phyloP scores from a whole-genome alignment of 805 yeast species.

The Wilhelminamyces savonicus region DNA sequence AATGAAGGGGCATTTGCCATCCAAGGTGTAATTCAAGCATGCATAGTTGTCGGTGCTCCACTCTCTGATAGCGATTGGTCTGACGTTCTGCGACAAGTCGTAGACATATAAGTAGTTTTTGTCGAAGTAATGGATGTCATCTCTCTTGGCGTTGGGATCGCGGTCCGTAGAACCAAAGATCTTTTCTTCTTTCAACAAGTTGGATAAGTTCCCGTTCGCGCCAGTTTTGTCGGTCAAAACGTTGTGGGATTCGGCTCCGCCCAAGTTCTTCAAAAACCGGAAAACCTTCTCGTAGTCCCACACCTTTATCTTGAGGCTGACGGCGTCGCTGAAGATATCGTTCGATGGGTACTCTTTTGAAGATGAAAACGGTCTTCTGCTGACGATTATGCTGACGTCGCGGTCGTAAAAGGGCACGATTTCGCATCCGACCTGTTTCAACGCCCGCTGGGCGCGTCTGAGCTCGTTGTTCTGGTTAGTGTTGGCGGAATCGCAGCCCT shows the following conservation, averaged over 20 bases:
- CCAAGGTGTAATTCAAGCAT: constrained; percentile 50
- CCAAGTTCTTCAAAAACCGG: constrained; percentile 66
- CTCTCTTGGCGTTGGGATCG: constrained; percentile 79
- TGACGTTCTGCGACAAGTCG: constrained; percentile 68
- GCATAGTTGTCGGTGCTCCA: constrained; percentile 59
- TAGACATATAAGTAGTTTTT: constrained; percentile 68
- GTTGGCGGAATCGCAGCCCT: constrained; percentile 31
- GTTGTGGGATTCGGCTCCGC: no score
- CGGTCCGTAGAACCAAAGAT: constrained; percentile 82
- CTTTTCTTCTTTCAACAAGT: constrained; percentile 77
- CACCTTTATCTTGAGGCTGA: constrained; percentile 59
- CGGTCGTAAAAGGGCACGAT: constrained; percentile 45
- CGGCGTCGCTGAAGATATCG: constrained; percentile 66
- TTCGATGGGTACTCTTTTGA: constrained; percentile 35
- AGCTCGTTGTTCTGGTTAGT: constrained; percentile 33
- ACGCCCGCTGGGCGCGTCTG: constrained; percentile 37
- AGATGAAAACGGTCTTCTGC: constrained; percentile 48
- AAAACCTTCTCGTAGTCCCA: constrained; percentile 86
- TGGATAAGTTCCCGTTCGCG: constrained; percentile 20
- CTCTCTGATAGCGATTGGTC: constrained; percentile 80
- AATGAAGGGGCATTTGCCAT: constrained; percentile 82
- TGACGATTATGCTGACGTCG: constrained; percentile 67
- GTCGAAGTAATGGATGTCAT: constrained; percentile 77
- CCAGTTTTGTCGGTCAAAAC: neutral
- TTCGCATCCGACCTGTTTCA: constrained; percentile 43